phyloP scores from a whole-genome alignment of 106 monocot genomes.

The Dioscorea alata region DNA sequence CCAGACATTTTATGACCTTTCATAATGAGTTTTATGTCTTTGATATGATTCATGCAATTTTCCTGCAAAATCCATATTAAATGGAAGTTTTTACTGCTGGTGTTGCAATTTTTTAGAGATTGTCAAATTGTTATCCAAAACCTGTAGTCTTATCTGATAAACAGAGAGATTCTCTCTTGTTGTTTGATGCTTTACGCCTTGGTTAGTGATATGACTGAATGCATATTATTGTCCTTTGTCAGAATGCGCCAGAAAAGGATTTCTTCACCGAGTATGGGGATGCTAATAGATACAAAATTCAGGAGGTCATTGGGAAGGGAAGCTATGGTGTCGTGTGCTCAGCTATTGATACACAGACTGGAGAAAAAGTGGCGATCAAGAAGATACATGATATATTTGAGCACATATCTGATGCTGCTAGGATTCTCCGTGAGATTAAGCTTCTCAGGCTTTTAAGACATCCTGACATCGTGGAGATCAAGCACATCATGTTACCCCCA shows the following conservation, averaged over 20 bases:
- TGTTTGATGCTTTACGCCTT: no score
- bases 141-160: no score
- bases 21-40: no score
- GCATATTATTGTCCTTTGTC: constrained; percentile 2
- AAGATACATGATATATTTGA: constrained; percentile 80
- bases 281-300: constrained; percentile 70
- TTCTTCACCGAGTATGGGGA: constrained; percentile 79
- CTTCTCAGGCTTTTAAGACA: constrained; percentile 66
- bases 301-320: constrained; percentile 75
- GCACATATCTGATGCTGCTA: constrained; percentile 70
- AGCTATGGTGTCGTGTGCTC: constrained; percentile 82
- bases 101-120: no score
- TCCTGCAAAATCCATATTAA: no score
- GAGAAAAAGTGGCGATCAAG: constrained; percentile 77
- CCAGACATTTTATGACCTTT: no score
- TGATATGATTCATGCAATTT: no score
- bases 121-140: no score
- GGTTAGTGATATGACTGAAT: no score
- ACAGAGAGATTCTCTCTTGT: no score
- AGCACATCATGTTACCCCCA: constrained; percentile 76
- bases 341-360: constrained; percentile 62
- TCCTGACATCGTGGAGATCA: constrained; percentile 78
- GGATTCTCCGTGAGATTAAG: constrained; percentile 76
- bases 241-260: constrained; percentile 45
- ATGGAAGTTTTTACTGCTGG: no score